These are phyloP conservation scores for Exserohilum turcica DNA, from an alignment of 2,329 filamentous ascomycete genomes.

Conservation along the genomic window DNA sequence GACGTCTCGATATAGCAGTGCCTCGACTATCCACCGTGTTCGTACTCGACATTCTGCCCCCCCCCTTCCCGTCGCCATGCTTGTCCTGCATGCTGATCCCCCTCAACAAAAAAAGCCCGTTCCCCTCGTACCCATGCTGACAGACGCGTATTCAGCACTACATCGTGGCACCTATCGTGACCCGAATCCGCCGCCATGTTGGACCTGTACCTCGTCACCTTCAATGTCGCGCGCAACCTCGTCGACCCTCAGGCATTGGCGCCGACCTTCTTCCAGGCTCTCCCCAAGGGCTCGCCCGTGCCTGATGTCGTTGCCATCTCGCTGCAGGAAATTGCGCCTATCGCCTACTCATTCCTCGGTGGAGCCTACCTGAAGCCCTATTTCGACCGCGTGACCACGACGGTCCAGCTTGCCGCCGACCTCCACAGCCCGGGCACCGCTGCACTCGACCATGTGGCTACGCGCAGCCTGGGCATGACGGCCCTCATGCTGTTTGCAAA, in stretches of 20 bases:
- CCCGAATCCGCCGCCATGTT: conserved; percentile 49
- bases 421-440: conserved; percentile 48
- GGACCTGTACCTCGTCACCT: conserved; percentile 79
- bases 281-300: conserved; percentile 55
- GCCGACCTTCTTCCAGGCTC: conserved; percentile 62
- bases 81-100: conserved; percentile 11
- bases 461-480: conserved; percentile 85
- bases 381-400: conserved; percentile 71
- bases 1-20: background rate
- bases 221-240: conserved; percentile 79
- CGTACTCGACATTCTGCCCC: background rate
- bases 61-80: background rate
- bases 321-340: conserved; percentile 87
- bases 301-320: conserved; percentile 70
- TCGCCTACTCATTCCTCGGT: conserved; percentile 83
- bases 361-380: conserved; percentile 79
- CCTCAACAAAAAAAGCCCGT: conserved; percentile 8
- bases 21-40: background rate
- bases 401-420: conserved; percentile 70
- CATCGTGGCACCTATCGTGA: background rate
- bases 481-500: conserved; percentile 83
- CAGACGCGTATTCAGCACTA: conserved; percentile 18
- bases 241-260: conserved; percentile 75
- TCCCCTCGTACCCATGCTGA: conserved; percentile 23
- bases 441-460: conserved; percentile 71